Base-by-base conservation (phyloP, 306 rosid genomes). In the Trifolium dubium region DNA sequence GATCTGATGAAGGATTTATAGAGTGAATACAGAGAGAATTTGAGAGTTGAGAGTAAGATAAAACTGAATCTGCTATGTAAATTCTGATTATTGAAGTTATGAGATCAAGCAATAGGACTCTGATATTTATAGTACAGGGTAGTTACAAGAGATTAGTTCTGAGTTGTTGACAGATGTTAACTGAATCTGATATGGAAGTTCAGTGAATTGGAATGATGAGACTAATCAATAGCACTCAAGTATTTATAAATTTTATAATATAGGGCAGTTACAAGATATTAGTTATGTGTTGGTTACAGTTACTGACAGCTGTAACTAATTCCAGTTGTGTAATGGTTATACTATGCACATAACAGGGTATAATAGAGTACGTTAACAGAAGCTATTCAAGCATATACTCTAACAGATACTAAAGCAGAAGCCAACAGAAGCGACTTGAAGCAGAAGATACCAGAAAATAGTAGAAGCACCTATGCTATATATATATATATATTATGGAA, bases 1-100 rank as follows among this genome's bases (percentile, higher is more conserved):
- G 51, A 46, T 46, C 51, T 46, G 15, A 46, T 46, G 15, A n/a
- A 46, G 51, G 13, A 15, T 46, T 46, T 15, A 46, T 46, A 46
- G 56, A 17, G 18, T 50, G 23, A 15, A 15, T 5, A 4, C 28
- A 50, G 56, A n/a, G 23, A 50, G 10, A 50, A 50, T n/a, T 50
- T 50, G 56, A 15, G 55, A 49, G 17, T 49, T 49, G 54, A n/a
- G 55, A 49, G 55, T 49, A 49, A n/a, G 55, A 49, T 49, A 49
- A 49, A 49, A 49, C 55, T 49, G 23, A 49, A 50, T 50, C 56
- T 17, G 19, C 28, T 50, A n/a, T 50, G 19, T 6, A 47, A 4
- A 49, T 49, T 47, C 8, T 14, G 54, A 49, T 18, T n/a, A n/a
- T 49, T 49, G 54, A n/a, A 49, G 54, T 14, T 50, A 50, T 50